phyloP scores from a whole-genome alignment of 2,329 filamentous ascomycete species.

The Aspergillus melleus region DNA sequence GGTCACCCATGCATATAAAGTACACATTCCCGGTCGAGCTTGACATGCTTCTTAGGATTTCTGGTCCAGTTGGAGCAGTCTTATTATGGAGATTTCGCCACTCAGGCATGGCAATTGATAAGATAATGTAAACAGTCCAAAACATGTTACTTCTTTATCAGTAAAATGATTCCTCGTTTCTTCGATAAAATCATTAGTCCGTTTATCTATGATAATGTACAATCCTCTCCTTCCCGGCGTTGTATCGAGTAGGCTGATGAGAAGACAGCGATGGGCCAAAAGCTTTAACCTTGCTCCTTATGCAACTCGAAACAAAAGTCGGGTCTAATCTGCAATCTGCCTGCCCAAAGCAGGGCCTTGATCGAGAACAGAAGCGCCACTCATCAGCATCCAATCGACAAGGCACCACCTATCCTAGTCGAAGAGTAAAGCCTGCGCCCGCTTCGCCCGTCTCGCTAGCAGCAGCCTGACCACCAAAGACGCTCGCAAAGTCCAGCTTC shows the following conservation, averaged over 20 bases:
- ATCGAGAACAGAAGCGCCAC: not conserved
- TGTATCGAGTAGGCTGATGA: not conserved
- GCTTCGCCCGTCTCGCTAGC: conserved; percentile 61
- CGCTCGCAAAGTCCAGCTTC: conserved; percentile 65
- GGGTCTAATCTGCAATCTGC: not conserved
- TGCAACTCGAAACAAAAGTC: no score
- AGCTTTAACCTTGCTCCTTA: no score
- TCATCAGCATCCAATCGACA: no score
- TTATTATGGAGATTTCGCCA: not conserved
- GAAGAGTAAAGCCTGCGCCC: conserved; percentile 59
- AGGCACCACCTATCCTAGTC: conserved; percentile 50
- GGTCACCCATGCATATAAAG: not conserved
- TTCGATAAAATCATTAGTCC: not conserved
- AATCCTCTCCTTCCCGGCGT: not conserved
- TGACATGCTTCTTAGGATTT: not conserved
- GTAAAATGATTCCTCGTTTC: no score
- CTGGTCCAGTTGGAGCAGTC: not conserved
- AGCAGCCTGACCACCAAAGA: conserved; percentile 66
- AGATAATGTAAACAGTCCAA: no score
- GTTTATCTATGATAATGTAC: not conserved
- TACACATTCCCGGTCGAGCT: not conserved
- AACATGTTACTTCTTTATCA: no score
- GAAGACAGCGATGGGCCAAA: not conserved
- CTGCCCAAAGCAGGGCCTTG: not conserved
- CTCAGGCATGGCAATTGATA: no score